These are phyloP conservation scores for Curvularia sp. DNA, from an alignment of 2,329 filamentous ascomycete species.

Conservation along the genomic window DNA sequence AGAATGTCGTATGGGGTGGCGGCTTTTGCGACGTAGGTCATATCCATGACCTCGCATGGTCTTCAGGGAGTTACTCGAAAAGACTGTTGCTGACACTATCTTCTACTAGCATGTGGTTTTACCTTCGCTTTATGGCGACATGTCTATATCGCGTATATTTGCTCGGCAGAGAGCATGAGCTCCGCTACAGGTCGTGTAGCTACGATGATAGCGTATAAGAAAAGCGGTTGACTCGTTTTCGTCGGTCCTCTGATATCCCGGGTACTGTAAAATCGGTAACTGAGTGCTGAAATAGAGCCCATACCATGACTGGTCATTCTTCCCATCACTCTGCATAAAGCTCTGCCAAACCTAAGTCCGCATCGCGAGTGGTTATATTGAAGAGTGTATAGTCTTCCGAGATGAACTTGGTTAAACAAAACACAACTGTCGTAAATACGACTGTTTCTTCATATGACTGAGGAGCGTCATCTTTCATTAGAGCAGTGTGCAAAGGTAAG, in stretches of 20 bases:
- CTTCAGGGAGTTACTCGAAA: too few species aligned
- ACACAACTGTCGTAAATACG: background rate
- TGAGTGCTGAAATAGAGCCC: background rate
- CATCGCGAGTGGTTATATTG: background rate
- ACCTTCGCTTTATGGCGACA: constrained; percentile 15
- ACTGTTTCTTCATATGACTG: background rate
- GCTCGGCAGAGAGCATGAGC: constrained; percentile 17
- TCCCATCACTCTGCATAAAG: background rate
- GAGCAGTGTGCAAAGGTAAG: background rate
- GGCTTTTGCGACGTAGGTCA: constrained; percentile 23
- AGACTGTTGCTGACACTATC: background rate
- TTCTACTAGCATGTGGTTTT: constrained; percentile 21
- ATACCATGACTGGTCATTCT: background rate
- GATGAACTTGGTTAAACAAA: background rate
- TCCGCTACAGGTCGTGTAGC: background rate
- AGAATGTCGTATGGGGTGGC: constrained; percentile 19
- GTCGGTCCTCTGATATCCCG: too few species aligned
- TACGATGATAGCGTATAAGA: background rate
- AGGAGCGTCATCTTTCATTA: background rate
- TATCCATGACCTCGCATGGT: background rate
- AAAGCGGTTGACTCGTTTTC: background rate
- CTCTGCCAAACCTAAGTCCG: background rate
- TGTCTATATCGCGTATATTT: constrained; percentile 26
- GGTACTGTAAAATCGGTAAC: background rate
- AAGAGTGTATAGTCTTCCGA: background rate